Evolutionary conservation across 148 eudicot genomes (phyloP), one percentile per base, ranked within the genome.

Genomic region (Rhododendron simsii): DNA sequence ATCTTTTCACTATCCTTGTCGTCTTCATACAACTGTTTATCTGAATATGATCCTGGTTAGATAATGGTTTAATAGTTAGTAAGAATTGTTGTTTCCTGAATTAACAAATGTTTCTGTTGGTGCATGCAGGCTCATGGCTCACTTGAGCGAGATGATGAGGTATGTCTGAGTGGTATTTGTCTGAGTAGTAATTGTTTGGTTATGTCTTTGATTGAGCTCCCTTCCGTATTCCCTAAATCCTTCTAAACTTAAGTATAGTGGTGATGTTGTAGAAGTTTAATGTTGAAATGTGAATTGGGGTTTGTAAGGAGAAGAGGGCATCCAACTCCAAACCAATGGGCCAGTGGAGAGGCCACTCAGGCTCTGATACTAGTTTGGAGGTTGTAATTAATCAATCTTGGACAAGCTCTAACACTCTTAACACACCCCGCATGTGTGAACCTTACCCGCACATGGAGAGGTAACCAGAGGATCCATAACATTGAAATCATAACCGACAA

Each of bases 131-230:
- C 92, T 87, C 96, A 91, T 81, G 96, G 94, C 57, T 94, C 99
- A 80, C 92, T 91, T 87, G 98, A 93, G 88, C 94, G 98, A 81
- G 98, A 95, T 91, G 96, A 96, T 82, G 99, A 96, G 99, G 99
- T 96, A 93, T 81, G 78, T 63, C 53, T 85, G 74, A 75, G 69
- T 77, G 65, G 44, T 10, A 77, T 80, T 78, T 86, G 86, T 59
- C n/a, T 53, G 57, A 53, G 57, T 53, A 15, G 18, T 51, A 53
- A 53, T 57, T 57, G 63, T 18, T 57, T 57, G 21, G 7, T 57
- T 57, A 57, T 57, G 5, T 4, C 21, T 57, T 57, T 57, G 63
- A 57, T 57, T 57, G 23, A 57, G 63, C 63, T 57, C 63, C 63
- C 59, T 53, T 53, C 20, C 59, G 18, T 15, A 53, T 53, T 53